These are phyloP conservation scores for Drosera spatulata DNA, from an alignment of 179 eudicot species.

Conservation along the genomic window DNA sequence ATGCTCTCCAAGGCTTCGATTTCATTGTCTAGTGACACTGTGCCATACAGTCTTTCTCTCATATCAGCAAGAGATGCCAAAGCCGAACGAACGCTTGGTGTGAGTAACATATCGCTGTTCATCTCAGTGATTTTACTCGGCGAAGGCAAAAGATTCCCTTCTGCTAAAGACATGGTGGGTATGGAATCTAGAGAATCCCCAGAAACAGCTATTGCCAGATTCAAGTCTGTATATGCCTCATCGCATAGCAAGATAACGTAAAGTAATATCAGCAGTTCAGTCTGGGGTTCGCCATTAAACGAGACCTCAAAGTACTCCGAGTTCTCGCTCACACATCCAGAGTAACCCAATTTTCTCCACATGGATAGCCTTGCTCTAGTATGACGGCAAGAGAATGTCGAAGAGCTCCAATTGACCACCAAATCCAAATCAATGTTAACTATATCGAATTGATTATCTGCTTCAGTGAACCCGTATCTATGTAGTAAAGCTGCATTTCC, in stretches of 20 bases:
- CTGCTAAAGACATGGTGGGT: constrained; percentile 9
- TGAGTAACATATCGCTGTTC: too few relatives aligned
- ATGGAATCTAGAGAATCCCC: constrained; percentile 13
- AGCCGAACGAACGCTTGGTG: constrained; percentile 43
- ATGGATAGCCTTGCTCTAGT: constrained; percentile 51
- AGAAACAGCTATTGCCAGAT: constrained; percentile 26
- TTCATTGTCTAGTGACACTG: constrained; percentile 45
- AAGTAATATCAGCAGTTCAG: constrained; percentile 63
- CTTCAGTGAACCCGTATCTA: constrained; percentile 90
- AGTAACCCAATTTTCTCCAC: constrained; percentile 60
- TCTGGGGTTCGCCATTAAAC: constrained; percentile 68
- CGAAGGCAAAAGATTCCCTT: constrained; percentile 26
- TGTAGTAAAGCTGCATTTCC: constrained; percentile 96
- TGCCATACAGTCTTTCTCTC: constrained; percentile 62
- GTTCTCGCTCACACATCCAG: constrained; percentile 53
- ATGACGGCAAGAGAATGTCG: constrained; percentile 51
- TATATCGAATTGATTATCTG: constrained; percentile 57
- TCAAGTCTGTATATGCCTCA: constrained; percentile 39
- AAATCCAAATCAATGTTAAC: constrained; percentile 75
- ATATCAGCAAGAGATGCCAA: constrained; percentile 56
- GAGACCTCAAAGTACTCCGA: constrained; percentile 89
- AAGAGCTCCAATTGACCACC: constrained; percentile 69
- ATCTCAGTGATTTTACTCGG: too few relatives aligned
- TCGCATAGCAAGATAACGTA: constrained; percentile 50
- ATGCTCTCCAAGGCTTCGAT: constrained; percentile 25